Evolutionary conservation across 257 asterid genomes (phyloP).

Genomic region (Penstemon barbatus): DNA sequence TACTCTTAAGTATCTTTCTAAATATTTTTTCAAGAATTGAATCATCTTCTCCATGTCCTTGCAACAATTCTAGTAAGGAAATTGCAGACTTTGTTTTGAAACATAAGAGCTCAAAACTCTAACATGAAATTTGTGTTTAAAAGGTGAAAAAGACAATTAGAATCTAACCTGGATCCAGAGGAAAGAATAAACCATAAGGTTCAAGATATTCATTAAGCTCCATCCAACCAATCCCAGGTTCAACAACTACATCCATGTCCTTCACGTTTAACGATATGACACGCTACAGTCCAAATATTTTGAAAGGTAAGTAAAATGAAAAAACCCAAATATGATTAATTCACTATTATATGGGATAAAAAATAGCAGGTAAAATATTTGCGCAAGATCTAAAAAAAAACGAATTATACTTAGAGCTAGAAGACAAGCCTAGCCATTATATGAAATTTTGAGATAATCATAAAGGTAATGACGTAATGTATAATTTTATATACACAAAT

Average conservation of each 20-base stretch:
- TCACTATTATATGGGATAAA: not conserved
- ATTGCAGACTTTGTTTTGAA: not conserved
- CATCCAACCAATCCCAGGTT: conserved; percentile 99
- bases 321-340: conserved; percentile 12
- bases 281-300: conserved; percentile 46
- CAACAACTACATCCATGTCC: conserved; percentile 99
- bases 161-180: conserved; percentile 90
- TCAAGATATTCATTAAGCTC: conserved; percentile 93
- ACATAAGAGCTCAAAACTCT: conserved; percentile 5
- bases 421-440: conserved; percentile 11
- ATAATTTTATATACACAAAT: not conserved
- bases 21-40: conserved; percentile 14
- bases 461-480: not conserved
- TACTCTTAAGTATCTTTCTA: not conserved
- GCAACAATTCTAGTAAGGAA: not conserved
- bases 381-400: conserved; percentile 9
- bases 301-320: conserved; percentile 32
- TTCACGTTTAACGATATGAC: conserved; percentile 71
- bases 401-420: not conserved
- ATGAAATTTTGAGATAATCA: conserved; percentile 6
- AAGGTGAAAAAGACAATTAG: conserved; percentile 13
- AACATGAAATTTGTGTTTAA: not conserved
- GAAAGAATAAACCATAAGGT: conserved; percentile 94
- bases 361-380: not conserved
- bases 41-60: conserved; percentile 9